A percentile compares a stretch with the other conserved stretches of the same genome.
phyloP scores from a whole-genome alignment of 2,329 filamentous ascomycete genomes.

The Aspergillus costaricaensis region DNA sequence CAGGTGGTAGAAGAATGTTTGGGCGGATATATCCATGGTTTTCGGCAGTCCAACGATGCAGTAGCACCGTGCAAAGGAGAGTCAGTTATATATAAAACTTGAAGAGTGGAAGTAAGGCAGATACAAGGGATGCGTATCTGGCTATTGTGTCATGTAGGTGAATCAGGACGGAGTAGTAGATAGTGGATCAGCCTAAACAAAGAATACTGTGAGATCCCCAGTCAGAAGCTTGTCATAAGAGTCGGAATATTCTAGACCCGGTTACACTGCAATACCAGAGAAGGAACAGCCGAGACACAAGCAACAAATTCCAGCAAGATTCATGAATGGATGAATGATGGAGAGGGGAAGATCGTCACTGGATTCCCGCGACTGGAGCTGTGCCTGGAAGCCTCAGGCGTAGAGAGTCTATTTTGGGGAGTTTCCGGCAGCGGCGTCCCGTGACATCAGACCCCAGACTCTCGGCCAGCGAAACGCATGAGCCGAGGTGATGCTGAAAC shows the following conservation, averaged over 20 bases:
- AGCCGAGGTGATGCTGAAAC: slow-evolving; percentile 38
- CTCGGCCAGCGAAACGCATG: slow-evolving; percentile 20
- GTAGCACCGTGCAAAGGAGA: not conserved
- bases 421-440: slow-evolving; percentile 22
- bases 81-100: not conserved
- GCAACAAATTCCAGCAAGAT: not conserved
- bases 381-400: not conserved
- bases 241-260: not conserved
- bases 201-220: not conserved
- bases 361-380: not conserved
- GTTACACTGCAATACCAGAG: not conserved
- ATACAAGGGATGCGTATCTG: not conserved
- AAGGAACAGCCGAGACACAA: too few species aligned
- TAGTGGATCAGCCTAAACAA: not conserved
- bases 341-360: not conserved
- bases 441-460: slow-evolving; percentile 38
- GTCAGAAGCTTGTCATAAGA: not conserved
- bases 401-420: not conserved
- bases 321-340: not conserved
- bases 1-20: slow-evolving; percentile 53
- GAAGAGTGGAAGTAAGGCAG: not conserved
- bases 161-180: not conserved
- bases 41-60: not conserved
- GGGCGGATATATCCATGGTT: slow-evolving; percentile 59
- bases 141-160: not conserved